Evolutionary conservation across 768 basidiomycete genomes (phyloP), one percentile per base, ranked within the genome.

Genomic region (Calocera viscosa): DNA sequence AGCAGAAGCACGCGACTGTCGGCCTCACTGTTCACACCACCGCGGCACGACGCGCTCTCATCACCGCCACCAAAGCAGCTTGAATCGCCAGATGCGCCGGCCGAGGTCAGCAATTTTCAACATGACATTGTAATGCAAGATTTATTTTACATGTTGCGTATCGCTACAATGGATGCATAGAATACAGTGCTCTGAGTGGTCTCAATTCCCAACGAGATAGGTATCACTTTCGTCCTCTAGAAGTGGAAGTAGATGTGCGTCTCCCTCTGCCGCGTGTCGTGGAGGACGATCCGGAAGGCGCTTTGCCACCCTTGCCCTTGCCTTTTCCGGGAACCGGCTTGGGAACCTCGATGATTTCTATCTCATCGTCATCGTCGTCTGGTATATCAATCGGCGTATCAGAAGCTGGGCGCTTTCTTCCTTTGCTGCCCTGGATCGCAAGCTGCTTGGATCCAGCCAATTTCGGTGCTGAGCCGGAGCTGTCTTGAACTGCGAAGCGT

Each of bases 311-410:
- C 26, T 60, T 60, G 19, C 53, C 53, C 19, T 60, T 60, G 7
- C 53, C 53, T 26, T 60, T 60, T 16, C 53, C 53, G 30, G 53
- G 24, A 16, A 60, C 53, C 2, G 53, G 53, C 26, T 60, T 60
- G 5, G 83, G 78, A 0, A 81, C 83, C 40, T 83, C 82, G 1
- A 83, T 71, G 66, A 82, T 79, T 67, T 83, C 82, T 17, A 83
- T 74, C 28, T 86, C 85, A 67, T 85, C 83, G 60, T 86, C 85
- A 10, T 74, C 75, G 1, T 64, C 63, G 35, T 71, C 72, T 17
- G 64, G 19, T 14, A 35, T 67, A 34, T 73, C 71, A 3, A 74
- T 69, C 26, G 76, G 71, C 2, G 79, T 77, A 74, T 84, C 87
- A 24, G 26, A 26, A 32, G 53, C 53, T 60, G 53, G 53, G 30